These are phyloP conservation scores for Quercus cerris DNA, from an alignment of 306 rosid genomes.

Conservation along the genomic window DNA sequence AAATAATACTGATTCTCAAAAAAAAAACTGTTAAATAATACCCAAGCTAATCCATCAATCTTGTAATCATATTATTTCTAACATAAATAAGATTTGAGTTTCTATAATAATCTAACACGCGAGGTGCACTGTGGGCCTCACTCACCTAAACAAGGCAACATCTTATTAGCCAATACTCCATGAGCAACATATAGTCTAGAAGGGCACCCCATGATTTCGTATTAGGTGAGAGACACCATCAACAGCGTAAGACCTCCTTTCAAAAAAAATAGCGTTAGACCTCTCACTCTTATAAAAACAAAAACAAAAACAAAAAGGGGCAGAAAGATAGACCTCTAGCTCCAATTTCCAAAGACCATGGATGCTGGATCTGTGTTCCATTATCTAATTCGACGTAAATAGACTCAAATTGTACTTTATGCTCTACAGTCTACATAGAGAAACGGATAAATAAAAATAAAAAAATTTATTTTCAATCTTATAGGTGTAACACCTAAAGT, in stretches of 20 bases:
- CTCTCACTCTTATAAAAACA: neutral
- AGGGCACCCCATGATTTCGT: neutral
- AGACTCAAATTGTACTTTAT: no score
- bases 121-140: neutral
- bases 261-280: neutral
- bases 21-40: neutral
- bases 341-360: conserved; percentile 12
- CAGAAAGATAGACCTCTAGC: neutral
- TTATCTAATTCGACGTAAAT: neutral
- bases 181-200: neutral
- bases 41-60: neutral
- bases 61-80: conserved; percentile 1
- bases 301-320: neutral
- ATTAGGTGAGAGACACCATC: neutral
- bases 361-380: neutral
- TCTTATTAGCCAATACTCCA: neutral
- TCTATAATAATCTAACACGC: neutral
- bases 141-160: neutral
- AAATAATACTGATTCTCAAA: no score
- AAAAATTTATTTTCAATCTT: neutral
- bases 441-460: neutral
- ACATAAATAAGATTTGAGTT: neutral
- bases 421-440: no score
- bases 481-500: no score
- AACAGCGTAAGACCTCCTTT: neutral